These are phyloP conservation scores for Cyclocybe aegerita DNA, from an alignment of 768 basidiomycete species.

Conservation along the genomic window DNA sequence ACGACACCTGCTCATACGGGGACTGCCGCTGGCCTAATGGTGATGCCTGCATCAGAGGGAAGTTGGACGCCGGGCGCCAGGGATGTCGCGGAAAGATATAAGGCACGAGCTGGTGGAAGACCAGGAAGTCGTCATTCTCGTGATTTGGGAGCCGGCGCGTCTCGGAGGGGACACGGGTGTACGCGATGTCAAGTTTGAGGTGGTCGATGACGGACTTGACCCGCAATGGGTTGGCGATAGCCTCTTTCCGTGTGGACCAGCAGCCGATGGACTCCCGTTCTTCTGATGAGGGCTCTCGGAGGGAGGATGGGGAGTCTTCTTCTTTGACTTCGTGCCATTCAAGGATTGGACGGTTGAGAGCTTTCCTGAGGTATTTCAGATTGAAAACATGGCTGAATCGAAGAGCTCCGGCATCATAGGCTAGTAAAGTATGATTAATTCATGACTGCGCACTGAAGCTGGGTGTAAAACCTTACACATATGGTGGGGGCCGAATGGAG, in stretches of 20 bases:
- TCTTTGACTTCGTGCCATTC: slow-evolving; percentile 53
- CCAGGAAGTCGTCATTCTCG: slow-evolving; percentile 18
- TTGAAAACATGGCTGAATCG: slow-evolving; percentile 45
- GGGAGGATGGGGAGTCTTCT: slow-evolving; percentile 18
- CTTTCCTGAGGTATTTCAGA: slow-evolving; percentile 31
- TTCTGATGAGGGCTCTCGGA: slow-evolving; percentile 10
- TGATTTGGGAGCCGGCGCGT: slow-evolving; percentile 18
- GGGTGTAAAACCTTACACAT: slow-evolving; percentile 25
- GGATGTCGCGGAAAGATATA: slow-evolving; percentile 21
- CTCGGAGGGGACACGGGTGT: slow-evolving; percentile 30
- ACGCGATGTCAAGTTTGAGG: slow-evolving; percentile 33
- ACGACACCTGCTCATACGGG: slow-evolving; percentile 29
- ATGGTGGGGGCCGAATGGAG: slow-evolving; percentile 45
- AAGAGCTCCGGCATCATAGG: slow-evolving; percentile 26
- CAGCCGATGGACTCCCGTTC: slow-evolving; percentile 28
- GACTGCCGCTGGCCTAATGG: slow-evolving; percentile 21
- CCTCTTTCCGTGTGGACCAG: slow-evolving; percentile 28
- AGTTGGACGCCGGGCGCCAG: slow-evolving; percentile 18
- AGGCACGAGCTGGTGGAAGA: slow-evolving; percentile 26
- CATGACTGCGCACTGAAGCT: neutral
- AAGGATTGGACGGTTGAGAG: slow-evolving; percentile 38
- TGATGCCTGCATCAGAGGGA: slow-evolving; percentile 25
- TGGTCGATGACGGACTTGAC: slow-evolving; percentile 21
- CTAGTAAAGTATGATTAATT: slow-evolving; percentile 14
- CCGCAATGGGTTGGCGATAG: slow-evolving; percentile 19